Percentiles rank a stretch among this genome's conserved stretches.
These are phyloP conservation scores for Carex cristatella DNA, from an alignment of 176 grass and related monocot species.

Conservation along the genomic window DNA sequence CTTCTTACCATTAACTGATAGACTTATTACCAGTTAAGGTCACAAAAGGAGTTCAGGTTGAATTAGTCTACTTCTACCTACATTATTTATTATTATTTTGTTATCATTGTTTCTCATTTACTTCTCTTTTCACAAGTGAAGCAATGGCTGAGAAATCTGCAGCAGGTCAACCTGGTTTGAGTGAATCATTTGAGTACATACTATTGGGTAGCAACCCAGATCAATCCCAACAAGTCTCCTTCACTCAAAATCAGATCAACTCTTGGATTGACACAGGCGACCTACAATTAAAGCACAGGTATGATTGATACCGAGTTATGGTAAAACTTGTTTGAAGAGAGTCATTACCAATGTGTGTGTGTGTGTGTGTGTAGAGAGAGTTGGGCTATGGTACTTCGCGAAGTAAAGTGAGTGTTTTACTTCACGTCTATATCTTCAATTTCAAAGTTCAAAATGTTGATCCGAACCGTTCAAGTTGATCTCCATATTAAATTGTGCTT, in stretches of 20 bases:
- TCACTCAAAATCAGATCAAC: conserved; percentile 54
- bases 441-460: no score
- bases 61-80: neutral
- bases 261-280: conserved; percentile 66
- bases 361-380: no score
- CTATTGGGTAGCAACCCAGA: conserved; percentile 75
- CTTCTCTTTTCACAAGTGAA: conserved; percentile 5
- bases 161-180: conserved; percentile 20
- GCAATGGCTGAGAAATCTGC: conserved; percentile 52
- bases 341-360: neutral
- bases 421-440: no score
- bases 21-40: neutral
- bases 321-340: neutral
- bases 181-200: conserved; percentile 80
- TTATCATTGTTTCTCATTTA: neutral
- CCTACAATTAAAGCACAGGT: conserved; percentile 66
- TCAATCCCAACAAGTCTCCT: conserved; percentile 58
- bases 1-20: neutral
- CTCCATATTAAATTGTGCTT: no score
- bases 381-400: no score
- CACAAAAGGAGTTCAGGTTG: neutral
- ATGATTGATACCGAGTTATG: neutral
- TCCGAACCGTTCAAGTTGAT: no score
- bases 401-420: no score
- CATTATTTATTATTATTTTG: neutral